phyloP scores from a whole-genome alignment of 208 protist genomes.

The Trypanosoma melophagium region DNA sequence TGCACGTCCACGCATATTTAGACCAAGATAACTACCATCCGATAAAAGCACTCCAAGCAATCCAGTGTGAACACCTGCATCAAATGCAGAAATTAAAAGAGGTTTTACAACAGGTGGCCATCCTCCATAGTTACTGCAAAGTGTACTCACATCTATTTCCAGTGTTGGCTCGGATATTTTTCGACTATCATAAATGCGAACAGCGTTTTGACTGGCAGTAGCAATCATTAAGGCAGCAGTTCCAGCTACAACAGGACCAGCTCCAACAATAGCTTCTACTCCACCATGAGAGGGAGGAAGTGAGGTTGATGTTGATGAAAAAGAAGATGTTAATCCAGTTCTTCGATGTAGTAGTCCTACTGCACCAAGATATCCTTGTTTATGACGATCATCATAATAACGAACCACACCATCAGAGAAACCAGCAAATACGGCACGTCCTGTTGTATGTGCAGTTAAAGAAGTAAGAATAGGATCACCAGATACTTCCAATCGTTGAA shows the following conservation, averaged over 20 bases:
- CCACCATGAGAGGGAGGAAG: not conserved
- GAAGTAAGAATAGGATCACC: constrained; percentile 69
- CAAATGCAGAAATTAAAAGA: constrained; percentile 55
- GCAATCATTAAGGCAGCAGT: constrained; percentile 47
- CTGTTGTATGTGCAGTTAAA: constrained; percentile 65
- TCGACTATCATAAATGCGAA: constrained; percentile 77
- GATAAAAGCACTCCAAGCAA: constrained; percentile 69
- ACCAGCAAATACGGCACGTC: constrained; percentile 71
- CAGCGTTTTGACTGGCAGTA: constrained; percentile 45
- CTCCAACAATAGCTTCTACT: constrained; percentile 29
- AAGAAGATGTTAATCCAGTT: constrained; percentile 14
- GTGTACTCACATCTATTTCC: constrained; percentile 28
- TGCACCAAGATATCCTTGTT: constrained; percentile 68
- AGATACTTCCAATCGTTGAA: constrained; percentile 68
- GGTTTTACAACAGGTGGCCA: constrained; percentile 7
- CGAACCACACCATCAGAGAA: constrained; percentile 79
- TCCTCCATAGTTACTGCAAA: constrained; percentile 33
- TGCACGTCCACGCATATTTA: constrained; percentile 61
- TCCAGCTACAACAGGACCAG: constrained; percentile 25
- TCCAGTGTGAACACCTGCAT: constrained; percentile 70
- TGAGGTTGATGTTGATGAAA: constrained; percentile 3
- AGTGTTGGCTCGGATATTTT: constrained; percentile 56
- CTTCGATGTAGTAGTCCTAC: constrained; percentile 49
- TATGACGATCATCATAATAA: constrained; percentile 88
- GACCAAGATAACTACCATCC: constrained; percentile 74